These are phyloP conservation scores for Alloteropsis angusta DNA, from an alignment of 202 grass and related monocot species.

Conservation along the genomic window DNA sequence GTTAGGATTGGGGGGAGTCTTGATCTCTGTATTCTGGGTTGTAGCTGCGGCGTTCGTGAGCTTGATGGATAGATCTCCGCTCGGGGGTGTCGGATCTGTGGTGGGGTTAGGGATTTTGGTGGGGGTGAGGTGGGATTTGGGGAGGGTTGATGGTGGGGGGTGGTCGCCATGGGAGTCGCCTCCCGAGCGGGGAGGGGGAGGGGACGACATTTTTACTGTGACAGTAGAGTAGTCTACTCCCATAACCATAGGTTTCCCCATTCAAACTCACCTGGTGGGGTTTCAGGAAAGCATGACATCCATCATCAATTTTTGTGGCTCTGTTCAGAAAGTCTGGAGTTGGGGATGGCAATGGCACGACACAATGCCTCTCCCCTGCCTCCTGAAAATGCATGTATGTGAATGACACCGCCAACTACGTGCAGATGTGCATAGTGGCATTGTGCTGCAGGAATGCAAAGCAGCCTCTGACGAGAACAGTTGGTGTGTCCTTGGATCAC, in stretches of 20 bases:
- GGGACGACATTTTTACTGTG: no score
- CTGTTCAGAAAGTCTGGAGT: neutral
- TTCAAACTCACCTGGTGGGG: neutral
- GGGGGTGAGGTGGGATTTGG: no score
- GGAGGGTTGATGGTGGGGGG: no score
- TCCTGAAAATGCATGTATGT: neutral
- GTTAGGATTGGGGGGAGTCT: no score
- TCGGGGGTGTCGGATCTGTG: no score
- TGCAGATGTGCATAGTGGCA: neutral
- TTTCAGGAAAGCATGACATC: neutral
- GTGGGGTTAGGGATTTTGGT: no score
- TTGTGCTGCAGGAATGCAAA: slow-evolving; percentile 16
- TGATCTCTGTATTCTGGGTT: no score
- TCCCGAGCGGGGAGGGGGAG: no score
- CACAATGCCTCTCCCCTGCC: neutral
- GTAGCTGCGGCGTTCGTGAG: no score
- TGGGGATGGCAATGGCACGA: neutral
- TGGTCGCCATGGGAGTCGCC: no score
- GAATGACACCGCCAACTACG: neutral
- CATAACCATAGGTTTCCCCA: neutral
- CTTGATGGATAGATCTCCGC: no score
- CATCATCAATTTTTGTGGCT: neutral
- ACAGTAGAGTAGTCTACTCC: neutral
- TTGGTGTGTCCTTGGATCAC: slow-evolving; percentile 18
- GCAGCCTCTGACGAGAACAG: neutral